A percentile compares a stretch with the other conserved stretches of the same genome.
phyloP scores from a whole-genome alignment of 768 basidiomycete genomes.

The Peribolospora baueri region DNA sequence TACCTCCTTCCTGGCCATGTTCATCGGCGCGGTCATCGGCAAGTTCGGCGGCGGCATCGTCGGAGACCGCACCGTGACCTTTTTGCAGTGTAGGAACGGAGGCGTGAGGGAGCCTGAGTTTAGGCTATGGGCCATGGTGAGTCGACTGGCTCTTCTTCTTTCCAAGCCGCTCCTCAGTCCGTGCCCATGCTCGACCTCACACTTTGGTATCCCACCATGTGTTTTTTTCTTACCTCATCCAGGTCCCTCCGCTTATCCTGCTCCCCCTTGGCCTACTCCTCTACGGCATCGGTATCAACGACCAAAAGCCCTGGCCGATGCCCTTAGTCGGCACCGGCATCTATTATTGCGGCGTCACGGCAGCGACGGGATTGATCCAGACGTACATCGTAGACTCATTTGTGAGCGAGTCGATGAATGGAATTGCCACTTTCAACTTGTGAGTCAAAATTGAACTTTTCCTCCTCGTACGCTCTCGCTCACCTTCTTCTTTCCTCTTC shows the following conservation, averaged over 20 bases:
- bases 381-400: slow-evolving; percentile 14
- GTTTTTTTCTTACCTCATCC: neutral
- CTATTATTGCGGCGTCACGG: slow-evolving; percentile 11
- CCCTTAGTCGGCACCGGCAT: slow-evolving; percentile 11
- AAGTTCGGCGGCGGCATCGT: slow-evolving; percentile 12
- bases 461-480: no score
- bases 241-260: slow-evolving; percentile 5
- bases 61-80: slow-evolving; percentile 11
- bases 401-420: slow-evolving; percentile 10
- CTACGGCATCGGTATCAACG: slow-evolving; percentile 9
- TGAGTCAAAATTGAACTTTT: neutral
- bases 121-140: slow-evolving; percentile 10
- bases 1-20: slow-evolving; percentile 10
- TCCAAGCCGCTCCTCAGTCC: neutral
- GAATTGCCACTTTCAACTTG: slow-evolving; percentile 12
- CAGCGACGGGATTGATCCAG: slow-evolving; percentile 12
- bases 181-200: neutral
- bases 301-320: slow-evolving; percentile 10
- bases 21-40: slow-evolving; percentile 11
- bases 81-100: slow-evolving; percentile 4
- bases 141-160: neutral
- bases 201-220: neutral
- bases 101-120: slow-evolving; percentile 13
- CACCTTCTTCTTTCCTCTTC: no score
- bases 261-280: slow-evolving; percentile 13